phyloP scores from a whole-genome alignment of 768 basidiomycete genomes.

The Hygrophorus pudorinus region DNA sequence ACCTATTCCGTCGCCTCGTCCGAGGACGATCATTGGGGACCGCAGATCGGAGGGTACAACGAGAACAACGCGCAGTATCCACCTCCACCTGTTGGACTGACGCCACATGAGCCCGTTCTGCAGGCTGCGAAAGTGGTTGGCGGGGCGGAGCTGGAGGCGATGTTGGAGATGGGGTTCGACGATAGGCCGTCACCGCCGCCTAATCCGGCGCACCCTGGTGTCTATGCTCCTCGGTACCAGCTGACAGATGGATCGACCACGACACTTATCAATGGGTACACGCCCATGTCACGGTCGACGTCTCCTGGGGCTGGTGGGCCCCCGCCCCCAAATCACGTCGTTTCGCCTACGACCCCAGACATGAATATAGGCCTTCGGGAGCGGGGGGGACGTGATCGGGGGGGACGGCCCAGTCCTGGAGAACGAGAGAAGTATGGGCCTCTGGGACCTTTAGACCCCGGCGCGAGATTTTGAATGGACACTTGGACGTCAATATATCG shows the following conservation, averaged over 20 bases:
- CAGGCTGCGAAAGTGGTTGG: slow-evolving; percentile 43
- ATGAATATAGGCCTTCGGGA: slow-evolving; percentile 14
- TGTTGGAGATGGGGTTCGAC: slow-evolving; percentile 88
- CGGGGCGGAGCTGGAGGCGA: slow-evolving; percentile 76
- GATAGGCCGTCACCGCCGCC: slow-evolving; percentile 46
- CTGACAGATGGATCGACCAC: slow-evolving; percentile 49
- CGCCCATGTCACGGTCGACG: slow-evolving; percentile 13
- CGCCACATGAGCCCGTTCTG: slow-evolving; percentile 30
- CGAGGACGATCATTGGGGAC: slow-evolving; percentile 94
- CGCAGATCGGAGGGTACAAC: slow-evolving; percentile 93
- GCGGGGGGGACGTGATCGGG: slow-evolving; percentile 9
- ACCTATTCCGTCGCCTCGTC: slow-evolving; percentile 73
- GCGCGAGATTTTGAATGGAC: slow-evolving; percentile 36
- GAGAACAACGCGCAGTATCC: slow-evolving; percentile 72
- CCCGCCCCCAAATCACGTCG: slow-evolving; percentile 19
- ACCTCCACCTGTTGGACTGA: slow-evolving; percentile 73
- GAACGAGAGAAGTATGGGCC: slow-evolving; percentile 39
- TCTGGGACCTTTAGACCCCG: slow-evolving; percentile 52
- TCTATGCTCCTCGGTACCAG: slow-evolving; percentile 41
- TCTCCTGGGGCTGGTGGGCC: slow-evolving; percentile 11
- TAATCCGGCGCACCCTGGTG: slow-evolving; percentile 21
- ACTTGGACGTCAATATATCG: slow-evolving; percentile 19
- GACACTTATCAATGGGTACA: slow-evolving; percentile 17
- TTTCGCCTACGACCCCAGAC: slow-evolving; percentile 33
- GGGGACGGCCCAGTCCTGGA: slow-evolving; percentile 14